These are phyloP conservation scores for Daucus carota DNA, from an alignment of 129 eudicot genomes.

Conservation along the genomic window DH1_v3.0 NC_030382.2:30368001-30368500, in stretches of 20 bases:
- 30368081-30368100: conserved; percentile 66
- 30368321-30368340: conserved; percentile 90
- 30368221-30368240: conserved; percentile 48
- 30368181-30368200: conserved; percentile 82
- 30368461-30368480: conserved; percentile 77
- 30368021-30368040: not conserved
- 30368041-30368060: conserved; percentile 5
- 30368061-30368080: not conserved
- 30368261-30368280: conserved; percentile 82
- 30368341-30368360: conserved; percentile 87
- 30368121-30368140: conserved; percentile 98
- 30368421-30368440: conserved; percentile 99
- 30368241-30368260: conserved; percentile 83
- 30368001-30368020: not conserved
- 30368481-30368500: not conserved
- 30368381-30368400: conserved; percentile 87
- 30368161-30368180: conserved; percentile 90
- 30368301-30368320: conserved; percentile 87
- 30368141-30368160: conserved; percentile 92
- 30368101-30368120: conserved; percentile 92
- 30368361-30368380: conserved; percentile 94
- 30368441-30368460: conserved; percentile 82
- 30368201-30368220: conserved; percentile 57
- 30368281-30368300: conserved; percentile 97
- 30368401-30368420: conserved; percentile 83